Percentiles rank a stretch among this genome's conserved stretches.
These are phyloP conservation scores for Malus domestica DNA, from an alignment of 306 rosid genomes.

Conservation along the genomic window ASM211411v1 NC_041790.1:34504001-34504500, in stretches of 20 bases:
- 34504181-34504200: slow-evolving; percentile 42
- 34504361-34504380: slow-evolving; percentile 56
- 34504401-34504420: slow-evolving; percentile 47
- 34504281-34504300: slow-evolving; percentile 79
- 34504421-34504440: slow-evolving; percentile 41
- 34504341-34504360: slow-evolving; percentile 60
- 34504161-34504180: slow-evolving; percentile 44
- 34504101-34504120: slow-evolving; percentile 34
- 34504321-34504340: slow-evolving; percentile 52
- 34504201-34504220: slow-evolving; percentile 53
- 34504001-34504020: slow-evolving; percentile 39
- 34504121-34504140: slow-evolving; percentile 58
- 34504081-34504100: slow-evolving; percentile 45
- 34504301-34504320: slow-evolving; percentile 44
- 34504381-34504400: slow-evolving; percentile 78
- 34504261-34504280: slow-evolving; percentile 53
- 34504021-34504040: slow-evolving; percentile 63
- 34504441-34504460: slow-evolving; percentile 33
- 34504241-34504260: slow-evolving; percentile 37
- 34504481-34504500: slow-evolving; percentile 49
- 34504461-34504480: slow-evolving; percentile 23
- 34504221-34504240: slow-evolving; percentile 25
- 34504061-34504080: slow-evolving; percentile 35
- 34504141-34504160: slow-evolving; percentile 54
- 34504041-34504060: slow-evolving; percentile 43